phyloP scores from a whole-genome alignment of 1,284 basidiomycete species.

The Ustilago shanxiensis region DNA sequence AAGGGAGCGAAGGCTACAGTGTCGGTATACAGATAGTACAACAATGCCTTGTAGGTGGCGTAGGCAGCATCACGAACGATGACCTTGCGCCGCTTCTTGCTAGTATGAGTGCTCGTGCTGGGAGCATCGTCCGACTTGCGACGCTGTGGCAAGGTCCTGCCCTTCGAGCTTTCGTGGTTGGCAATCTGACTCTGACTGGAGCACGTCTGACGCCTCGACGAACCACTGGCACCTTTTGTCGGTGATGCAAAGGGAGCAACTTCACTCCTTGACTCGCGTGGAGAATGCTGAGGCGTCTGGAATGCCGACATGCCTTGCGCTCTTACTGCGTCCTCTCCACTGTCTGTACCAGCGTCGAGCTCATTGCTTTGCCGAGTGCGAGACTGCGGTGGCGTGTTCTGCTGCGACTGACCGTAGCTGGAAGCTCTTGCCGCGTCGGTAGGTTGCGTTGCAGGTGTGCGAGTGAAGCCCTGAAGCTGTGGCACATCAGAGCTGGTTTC shows the following conservation, averaged over 20 bases:
- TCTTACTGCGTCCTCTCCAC: conserved; percentile 36
- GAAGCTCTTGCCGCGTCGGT: not conserved
- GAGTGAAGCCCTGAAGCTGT: conserved; percentile 6
- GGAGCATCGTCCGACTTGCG: conserved; percentile 18
- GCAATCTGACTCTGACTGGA: not conserved
- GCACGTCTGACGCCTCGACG: conserved; percentile 3
- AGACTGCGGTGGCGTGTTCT: conserved; percentile 37
- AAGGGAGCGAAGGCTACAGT: conserved; percentile 85
- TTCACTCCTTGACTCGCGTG: conserved; percentile 24
- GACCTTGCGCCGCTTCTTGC: conserved; percentile 49
- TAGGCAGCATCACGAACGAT: conserved; percentile 83
- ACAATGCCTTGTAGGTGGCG: conserved; percentile 82
- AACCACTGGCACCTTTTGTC: not conserved
- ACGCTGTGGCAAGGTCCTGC: conserved; percentile 14
- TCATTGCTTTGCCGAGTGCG: conserved; percentile 35
- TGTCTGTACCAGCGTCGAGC: conserved; percentile 37
- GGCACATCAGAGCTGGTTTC: conserved; percentile 39
- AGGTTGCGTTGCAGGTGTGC: not conserved
- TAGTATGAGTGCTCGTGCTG: conserved; percentile 1
- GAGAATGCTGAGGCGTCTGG: conserved; percentile 45
- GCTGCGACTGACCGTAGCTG: conserved; percentile 16
- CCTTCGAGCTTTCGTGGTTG: not conserved
- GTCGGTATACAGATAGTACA: conserved; percentile 90
- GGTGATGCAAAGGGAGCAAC: conserved; percentile 9
- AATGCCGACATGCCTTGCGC: conserved; percentile 43